These are phyloP conservation scores for Huntiella abstrusa DNA, from an alignment of 2,329 filamentous ascomycete species.

Conservation along the genomic window DNA sequence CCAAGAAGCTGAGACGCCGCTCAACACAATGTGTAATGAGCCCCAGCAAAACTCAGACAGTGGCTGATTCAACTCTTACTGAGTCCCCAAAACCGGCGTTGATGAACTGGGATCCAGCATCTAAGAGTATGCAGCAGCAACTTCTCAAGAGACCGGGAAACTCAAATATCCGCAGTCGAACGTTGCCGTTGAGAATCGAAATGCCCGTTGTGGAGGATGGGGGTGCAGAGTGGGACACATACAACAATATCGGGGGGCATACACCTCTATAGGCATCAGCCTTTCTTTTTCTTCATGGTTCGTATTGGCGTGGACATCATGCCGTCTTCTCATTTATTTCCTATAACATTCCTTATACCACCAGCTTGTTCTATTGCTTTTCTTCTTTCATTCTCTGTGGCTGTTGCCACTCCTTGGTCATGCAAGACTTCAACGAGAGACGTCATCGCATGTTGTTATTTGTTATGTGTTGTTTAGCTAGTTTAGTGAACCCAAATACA, in stretches of 20 bases:
- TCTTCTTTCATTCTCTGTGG: too few species aligned
- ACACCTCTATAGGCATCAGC: slow-evolving; percentile 1
- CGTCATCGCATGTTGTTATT: too few species aligned
- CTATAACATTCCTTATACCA: background rate
- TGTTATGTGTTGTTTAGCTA: too few species aligned
- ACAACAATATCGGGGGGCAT: slow-evolving; percentile 25
- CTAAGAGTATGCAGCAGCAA: background rate
- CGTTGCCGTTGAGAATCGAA: slow-evolving; percentile 3
- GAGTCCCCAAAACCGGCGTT: background rate
- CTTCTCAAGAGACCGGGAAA: slow-evolving; percentile 2
- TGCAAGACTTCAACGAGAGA: too few species aligned
- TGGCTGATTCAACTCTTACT: too few species aligned
- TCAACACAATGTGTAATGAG: background rate
- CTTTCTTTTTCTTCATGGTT: slow-evolving; percentile 6
- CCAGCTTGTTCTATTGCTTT: too few species aligned
- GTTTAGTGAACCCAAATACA: too few species aligned
- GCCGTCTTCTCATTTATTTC: background rate
- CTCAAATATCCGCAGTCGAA: background rate
- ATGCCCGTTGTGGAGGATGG: slow-evolving; percentile 13
- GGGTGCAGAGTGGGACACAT: slow-evolving; percentile 27
- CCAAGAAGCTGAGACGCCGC: too few species aligned
- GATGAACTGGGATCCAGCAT: background rate
- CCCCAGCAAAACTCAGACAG: background rate
- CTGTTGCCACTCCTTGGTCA: too few species aligned
- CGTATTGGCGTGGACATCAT: slow-evolving; percentile 1